Evolutionary conservation across 768 basidiomycete species (phyloP).

Genomic region (Hemileccinum impolitum): DNA sequence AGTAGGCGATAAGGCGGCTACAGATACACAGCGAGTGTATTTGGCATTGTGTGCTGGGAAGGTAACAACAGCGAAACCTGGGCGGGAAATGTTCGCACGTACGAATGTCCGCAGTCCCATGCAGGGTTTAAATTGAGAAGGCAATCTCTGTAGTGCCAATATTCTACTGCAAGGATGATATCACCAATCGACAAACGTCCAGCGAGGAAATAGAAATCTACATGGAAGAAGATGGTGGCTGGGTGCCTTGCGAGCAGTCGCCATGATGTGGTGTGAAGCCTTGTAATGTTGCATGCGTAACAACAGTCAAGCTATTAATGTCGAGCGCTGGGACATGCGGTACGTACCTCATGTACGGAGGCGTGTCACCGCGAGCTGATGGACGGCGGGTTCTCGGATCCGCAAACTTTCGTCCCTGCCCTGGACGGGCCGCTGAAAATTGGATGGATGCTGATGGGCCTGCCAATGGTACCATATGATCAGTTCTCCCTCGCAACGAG

Average conservation of each 20-base stretch:
- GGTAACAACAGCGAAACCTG: neutral
- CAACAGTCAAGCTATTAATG: no score
- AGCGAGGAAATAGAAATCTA: neutral
- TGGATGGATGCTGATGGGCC: neutral
- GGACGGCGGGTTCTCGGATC: neutral
- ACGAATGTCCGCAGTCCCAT: neutral
- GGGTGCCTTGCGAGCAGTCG: no score
- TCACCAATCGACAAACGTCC: neutral
- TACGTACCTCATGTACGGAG: no score
- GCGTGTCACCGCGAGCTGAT: no score
- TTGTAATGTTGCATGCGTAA: no score
- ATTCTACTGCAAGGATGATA: neutral
- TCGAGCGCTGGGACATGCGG: no score
- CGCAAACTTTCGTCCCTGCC: neutral
- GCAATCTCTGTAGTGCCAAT: neutral
- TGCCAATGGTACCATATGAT: neutral
- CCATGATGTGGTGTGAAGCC: no score
- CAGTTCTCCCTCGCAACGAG: no score
- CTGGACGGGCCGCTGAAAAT: neutral
- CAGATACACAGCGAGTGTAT: no score
- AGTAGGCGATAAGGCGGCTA: constrained; percentile 5
- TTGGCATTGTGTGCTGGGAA: constrained; percentile 2
- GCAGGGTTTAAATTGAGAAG: neutral
- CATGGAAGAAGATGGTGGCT: no score
- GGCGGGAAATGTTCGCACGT: neutral